Base-by-base conservation (phyloP, 1,139 yeast species). In the Magnusiomyces fungicola region DNA sequence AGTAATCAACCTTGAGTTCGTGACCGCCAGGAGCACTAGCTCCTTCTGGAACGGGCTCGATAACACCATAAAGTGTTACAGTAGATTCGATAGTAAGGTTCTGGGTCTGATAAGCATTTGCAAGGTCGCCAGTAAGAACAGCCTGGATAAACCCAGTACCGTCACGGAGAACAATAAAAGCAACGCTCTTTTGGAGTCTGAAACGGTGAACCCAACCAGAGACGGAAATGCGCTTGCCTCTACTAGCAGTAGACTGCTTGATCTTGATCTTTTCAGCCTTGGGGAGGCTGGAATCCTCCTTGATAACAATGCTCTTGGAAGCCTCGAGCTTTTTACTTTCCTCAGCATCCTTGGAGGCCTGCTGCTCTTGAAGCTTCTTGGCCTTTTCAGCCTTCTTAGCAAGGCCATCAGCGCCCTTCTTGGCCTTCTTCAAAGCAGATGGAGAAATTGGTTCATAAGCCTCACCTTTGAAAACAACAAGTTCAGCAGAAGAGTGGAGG, bases 1-100 rank as follows among this genome's bases (percentile, higher is more conserved):
- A 94, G 72, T 76, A 92, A 69, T 92, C 98, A 50, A 84, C 97
- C 58, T 78, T 76, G 61, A 94, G 78, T 71, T 94, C 99, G 58
- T 92, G 95, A 52, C 96, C 96, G 55, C 97, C 98, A 53, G 97
- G 97, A 5, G 98, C 99, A 58, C 84, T 75, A 69, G 94, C 90
- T 57, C 98, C 98, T 66, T 89, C 97, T 50, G 97, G 97, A 47
- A 94, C 76, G 62, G 83, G 80, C 66, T 79, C 77, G 56, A 94
- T 74, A 30, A 78, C 78, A 68, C 99, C 99, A 66, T 78, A 85
- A 53, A 94, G 71, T 38, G 81, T 67, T 36, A 94, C 75, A 22
- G 96, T 83, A 19, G 96, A 78, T 71, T 94, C 99, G 55, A 90
- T 72, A 23, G 98, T 90, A 64, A 94, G 77, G 54, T 84, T 86